Percentiles rank a stretch among this genome's conserved stretches.
Evolutionary conservation across 306 rosid species (phyloP).

Genomic region (Gastrolobium villosum): DNA sequence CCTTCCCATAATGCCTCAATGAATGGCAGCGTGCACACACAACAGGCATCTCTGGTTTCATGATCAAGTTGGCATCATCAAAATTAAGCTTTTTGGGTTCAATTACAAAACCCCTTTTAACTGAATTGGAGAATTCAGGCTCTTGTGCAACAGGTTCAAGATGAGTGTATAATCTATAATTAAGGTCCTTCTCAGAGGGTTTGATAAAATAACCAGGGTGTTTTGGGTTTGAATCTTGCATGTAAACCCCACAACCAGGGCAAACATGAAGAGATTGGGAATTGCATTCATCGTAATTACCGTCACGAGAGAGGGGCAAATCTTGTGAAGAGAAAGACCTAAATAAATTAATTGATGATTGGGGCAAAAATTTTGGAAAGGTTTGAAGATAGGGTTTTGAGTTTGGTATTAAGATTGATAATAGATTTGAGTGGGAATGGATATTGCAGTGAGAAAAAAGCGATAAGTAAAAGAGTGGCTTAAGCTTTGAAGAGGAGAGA

Average conservation of each 20-base stretch:
- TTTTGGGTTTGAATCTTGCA: conserved; percentile 78
- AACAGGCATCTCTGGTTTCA: conserved; percentile 66
- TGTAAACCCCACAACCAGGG: conserved; percentile 92
- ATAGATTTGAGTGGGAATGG: conserved; percentile 24
- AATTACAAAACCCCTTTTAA: conserved; percentile 71
- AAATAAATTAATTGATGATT: conserved; percentile 35
- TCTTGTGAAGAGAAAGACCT: conserved; percentile 52
- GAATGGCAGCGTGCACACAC: conserved; percentile 96
- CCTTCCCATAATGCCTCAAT: conserved; percentile 88
- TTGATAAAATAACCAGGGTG: conserved; percentile 85
- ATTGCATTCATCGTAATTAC: conserved; percentile 75
- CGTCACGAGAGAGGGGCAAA: conserved; percentile 73
- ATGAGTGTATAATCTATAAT: conserved; percentile 60
- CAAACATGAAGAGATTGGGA: conserved; percentile 61
- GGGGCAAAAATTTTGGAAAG: conserved; percentile 12
- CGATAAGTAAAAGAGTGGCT: conserved; percentile 40
- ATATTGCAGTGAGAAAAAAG: conserved; percentile 40
- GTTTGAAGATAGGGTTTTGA: conserved; percentile 38
- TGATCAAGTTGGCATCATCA: conserved; percentile 40
- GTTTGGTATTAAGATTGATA: conserved; percentile 17
- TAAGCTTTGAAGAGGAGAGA: conserved; percentile 54
- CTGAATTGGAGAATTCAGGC: conserved; percentile 73
- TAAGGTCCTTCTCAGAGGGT: conserved; percentile 74
- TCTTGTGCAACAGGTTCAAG: conserved; percentile 69
- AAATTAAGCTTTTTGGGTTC: conserved; percentile 56